phyloP scores from a whole-genome alignment of 192 early-diverging fungal genomes.

The Mortierella hygrophila region DNA sequence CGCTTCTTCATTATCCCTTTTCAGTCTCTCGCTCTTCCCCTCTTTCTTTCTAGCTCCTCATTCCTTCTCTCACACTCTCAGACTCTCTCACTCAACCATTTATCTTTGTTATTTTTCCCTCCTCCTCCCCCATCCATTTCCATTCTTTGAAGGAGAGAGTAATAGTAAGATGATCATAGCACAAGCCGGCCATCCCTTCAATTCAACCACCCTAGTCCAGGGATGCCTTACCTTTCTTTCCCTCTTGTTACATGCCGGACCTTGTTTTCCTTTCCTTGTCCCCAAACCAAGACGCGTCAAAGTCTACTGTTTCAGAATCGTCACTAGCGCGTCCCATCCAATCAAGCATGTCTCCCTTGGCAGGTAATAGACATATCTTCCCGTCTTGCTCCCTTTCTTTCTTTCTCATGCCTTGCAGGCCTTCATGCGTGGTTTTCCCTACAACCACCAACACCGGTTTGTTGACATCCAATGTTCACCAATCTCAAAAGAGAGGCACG shows the following conservation, averaged over 20 bases:
- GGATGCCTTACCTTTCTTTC: neutral
- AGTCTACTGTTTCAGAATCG: neutral
- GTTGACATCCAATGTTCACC: too few relatives aligned
- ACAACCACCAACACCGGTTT: too few relatives aligned
- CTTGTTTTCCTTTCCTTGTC: neutral
- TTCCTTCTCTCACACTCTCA: neutral
- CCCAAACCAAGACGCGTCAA: neutral
- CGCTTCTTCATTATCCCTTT: neutral
- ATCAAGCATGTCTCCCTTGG: neutral
- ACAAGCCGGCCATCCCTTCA: neutral
- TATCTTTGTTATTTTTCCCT: neutral
- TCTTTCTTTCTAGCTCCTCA: neutral
- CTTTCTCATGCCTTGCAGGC: neutral
- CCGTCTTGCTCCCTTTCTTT: neutral
- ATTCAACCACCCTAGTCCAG: neutral
- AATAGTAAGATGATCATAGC: neutral
- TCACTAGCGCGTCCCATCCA: neutral
- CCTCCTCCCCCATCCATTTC: neutral
- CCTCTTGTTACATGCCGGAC: neutral
- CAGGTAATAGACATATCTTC: neutral
- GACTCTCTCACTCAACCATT: neutral
- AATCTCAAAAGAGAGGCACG: too few relatives aligned
- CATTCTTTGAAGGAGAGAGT: neutral
- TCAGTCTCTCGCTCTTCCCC: neutral
- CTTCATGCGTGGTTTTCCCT: too few relatives aligned